These are phyloP conservation scores for Staphylotrichum longicolle DNA, from an alignment of 495 filamentous ascomycete genomes.

Conservation along the genomic window DNA sequence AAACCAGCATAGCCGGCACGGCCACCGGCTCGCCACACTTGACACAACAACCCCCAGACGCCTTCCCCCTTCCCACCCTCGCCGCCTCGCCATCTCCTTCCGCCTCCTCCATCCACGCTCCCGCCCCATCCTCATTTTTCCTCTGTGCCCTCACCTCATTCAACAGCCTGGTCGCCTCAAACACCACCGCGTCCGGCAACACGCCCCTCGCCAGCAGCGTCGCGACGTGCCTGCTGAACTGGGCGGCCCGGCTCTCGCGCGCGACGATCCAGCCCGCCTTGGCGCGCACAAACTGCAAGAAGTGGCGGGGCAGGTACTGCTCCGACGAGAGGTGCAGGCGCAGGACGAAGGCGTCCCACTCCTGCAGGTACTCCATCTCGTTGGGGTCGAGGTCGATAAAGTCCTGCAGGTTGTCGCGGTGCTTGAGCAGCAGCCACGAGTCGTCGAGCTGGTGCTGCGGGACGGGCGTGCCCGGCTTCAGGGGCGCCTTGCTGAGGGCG, in stretches of 20 bases:
- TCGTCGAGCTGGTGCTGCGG: conserved; percentile 45
- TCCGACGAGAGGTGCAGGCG: conserved; percentile 46
- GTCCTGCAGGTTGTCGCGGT: conserved; percentile 50
- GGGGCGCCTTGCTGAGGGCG: conserved; percentile 46
- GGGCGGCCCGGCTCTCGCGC: conserved; percentile 36
- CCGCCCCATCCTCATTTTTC: background rate
- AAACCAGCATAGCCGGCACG: conserved; percentile 39
- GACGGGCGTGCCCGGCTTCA: conserved; percentile 46
- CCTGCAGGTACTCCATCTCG: conserved; percentile 53
- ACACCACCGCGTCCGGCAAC: conserved; percentile 37
- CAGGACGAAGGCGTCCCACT: conserved; percentile 52
- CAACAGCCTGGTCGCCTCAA: conserved; percentile 39
- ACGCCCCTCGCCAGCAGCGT: conserved; percentile 44
- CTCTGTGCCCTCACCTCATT: conserved; percentile 31
- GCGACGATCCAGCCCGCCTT: conserved; percentile 47
- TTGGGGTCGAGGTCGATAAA: conserved; percentile 48
- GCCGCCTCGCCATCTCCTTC: conserved; percentile 26
- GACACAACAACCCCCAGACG: conserved; percentile 40
- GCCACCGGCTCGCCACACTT: conserved; percentile 42
- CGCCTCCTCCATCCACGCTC: conserved; percentile 11
- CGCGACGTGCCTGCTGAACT: conserved; percentile 48
- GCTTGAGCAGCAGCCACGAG: conserved; percentile 52
- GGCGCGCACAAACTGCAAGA: conserved; percentile 43
- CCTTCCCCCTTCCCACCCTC: conserved; percentile 20
- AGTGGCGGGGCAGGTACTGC: conserved; percentile 45